Percentiles rank a stretch among this genome's conserved stretches.
Conservation (phyloP, 1,139 yeast genomes). For the Yamadazyma sp. region DNA sequence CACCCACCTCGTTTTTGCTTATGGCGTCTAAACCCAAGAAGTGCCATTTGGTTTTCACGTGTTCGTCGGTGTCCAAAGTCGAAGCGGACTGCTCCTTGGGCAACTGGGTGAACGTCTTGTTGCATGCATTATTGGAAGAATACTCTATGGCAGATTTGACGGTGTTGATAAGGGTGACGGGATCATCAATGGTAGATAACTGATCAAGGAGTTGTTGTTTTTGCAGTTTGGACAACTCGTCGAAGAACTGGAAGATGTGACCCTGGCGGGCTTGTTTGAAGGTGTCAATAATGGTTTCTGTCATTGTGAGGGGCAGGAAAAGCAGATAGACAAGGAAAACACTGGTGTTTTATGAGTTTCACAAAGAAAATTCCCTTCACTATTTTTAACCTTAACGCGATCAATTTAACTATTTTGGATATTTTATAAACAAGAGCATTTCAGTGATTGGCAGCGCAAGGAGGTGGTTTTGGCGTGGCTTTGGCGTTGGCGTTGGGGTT, state of each 20-base stretch:
- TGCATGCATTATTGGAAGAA: slow-evolving; percentile 32
- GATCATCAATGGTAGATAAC: slow-evolving; percentile 42
- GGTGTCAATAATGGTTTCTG: slow-evolving; percentile 33
- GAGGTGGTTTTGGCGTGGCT: no score
- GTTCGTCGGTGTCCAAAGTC: slow-evolving; percentile 37
- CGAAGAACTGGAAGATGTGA: slow-evolving; percentile 44
- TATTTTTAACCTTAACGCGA: slow-evolving; percentile 16
- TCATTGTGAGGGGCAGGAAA: slow-evolving; percentile 9
- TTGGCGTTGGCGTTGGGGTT: no score
- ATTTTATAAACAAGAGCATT: slow-evolving; percentile 4
- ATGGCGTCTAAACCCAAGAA: slow-evolving; percentile 68
- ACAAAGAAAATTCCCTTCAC: slow-evolving; percentile 2
- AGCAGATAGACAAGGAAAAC: neutral
- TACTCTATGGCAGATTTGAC: slow-evolving; percentile 50
- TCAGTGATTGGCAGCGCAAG: no score
- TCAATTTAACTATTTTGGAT: slow-evolving; percentile 17
- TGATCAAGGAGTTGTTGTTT: slow-evolving; percentile 35
- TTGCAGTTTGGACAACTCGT: slow-evolving; percentile 29
- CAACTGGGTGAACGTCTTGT: slow-evolving; percentile 46
- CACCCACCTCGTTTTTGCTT: slow-evolving; percentile 73
- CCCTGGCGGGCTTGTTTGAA: slow-evolving; percentile 51
- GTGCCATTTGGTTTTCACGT: slow-evolving; percentile 47
- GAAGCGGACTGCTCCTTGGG: slow-evolving; percentile 53
- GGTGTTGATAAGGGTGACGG: slow-evolving; percentile 38
- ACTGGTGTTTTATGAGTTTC: slow-evolving; percentile 1